Conservation (phyloP, 371 early-diverging fungal species). For the Apophysomyces elegans region DNA sequence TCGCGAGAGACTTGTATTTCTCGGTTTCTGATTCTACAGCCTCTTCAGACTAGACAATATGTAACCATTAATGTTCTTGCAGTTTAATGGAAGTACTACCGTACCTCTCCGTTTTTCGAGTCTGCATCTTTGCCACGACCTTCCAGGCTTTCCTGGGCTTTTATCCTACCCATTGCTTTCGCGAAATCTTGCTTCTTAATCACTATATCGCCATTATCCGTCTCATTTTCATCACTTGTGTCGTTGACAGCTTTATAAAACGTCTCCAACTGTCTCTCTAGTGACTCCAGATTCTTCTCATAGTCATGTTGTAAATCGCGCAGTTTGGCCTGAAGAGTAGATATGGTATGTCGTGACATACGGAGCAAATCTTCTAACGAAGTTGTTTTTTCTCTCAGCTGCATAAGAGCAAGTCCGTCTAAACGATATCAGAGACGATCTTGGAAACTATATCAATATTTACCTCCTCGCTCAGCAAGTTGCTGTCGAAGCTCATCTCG, state of each 20-base stretch:
- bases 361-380: conserved; percentile 81
- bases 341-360: conserved; percentile 81
- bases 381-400: conserved; percentile 74
- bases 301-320: conserved; percentile 71
- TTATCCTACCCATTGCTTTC: conserved; percentile 41
- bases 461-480: conserved; percentile 40
- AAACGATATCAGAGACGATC: neutral
- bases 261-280: conserved; percentile 77
- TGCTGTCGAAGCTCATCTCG: conserved; percentile 57
- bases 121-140: conserved; percentile 27
- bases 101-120: conserved; percentile 4
- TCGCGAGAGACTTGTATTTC: conserved; percentile 44
- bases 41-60: neutral
- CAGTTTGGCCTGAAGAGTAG: conserved; percentile 74
- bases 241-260: conserved; percentile 67
- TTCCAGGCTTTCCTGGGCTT: conserved; percentile 49
- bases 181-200: conserved; percentile 38
- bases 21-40: conserved; percentile 22
- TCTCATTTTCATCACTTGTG: conserved; percentile 42
- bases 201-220: conserved; percentile 29
- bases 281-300: conserved; percentile 65
- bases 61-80: too few relatives aligned
- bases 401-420: conserved; percentile 42
- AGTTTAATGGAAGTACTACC: neutral
- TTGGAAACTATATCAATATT: neutral